A percentile compares a stretch with the other conserved stretches of the same genome.
These are phyloP conservation scores for Tuber indicum DNA, from an alignment of 495 filamentous ascomycete genomes.

Conservation along the genomic window DNA sequence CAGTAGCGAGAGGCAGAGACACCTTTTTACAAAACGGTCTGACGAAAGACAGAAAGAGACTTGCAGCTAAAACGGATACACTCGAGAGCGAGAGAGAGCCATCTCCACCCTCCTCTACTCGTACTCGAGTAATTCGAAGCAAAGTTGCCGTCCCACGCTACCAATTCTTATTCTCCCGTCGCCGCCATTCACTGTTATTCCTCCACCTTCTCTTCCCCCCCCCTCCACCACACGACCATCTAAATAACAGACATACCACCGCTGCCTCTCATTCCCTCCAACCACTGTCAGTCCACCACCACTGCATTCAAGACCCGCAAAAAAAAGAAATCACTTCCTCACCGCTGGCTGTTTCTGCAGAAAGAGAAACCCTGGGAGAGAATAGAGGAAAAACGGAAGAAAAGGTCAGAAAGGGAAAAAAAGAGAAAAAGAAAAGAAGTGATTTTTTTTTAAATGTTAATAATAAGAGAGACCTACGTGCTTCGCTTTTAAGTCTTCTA, in stretches of 20 bases:
- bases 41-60: background rate
- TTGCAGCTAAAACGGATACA: background rate
- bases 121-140: background rate
- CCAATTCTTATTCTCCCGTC: background rate
- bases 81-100: background rate
- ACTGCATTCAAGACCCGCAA: background rate
- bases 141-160: slow-evolving; percentile 1
- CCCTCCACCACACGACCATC: background rate
- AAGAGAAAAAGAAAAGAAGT: background rate
- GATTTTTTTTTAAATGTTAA: background rate
- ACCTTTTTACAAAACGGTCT: background rate
- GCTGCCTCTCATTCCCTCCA: background rate
- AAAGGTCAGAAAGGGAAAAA: background rate
- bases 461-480: background rate
- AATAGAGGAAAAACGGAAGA: background rate
- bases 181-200: background rate
- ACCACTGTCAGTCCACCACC: background rate
- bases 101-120: background rate
- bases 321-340: background rate
- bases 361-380: background rate
- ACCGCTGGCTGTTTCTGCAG: background rate
- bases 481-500: slow-evolving; percentile 3
- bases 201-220: slow-evolving; percentile 5
- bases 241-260: background rate
- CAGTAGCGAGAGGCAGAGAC: background rate